Evolutionary conservation across 352 stramenopile genomes (phyloP).

Genomic region (Pythium periplocum): DNA sequence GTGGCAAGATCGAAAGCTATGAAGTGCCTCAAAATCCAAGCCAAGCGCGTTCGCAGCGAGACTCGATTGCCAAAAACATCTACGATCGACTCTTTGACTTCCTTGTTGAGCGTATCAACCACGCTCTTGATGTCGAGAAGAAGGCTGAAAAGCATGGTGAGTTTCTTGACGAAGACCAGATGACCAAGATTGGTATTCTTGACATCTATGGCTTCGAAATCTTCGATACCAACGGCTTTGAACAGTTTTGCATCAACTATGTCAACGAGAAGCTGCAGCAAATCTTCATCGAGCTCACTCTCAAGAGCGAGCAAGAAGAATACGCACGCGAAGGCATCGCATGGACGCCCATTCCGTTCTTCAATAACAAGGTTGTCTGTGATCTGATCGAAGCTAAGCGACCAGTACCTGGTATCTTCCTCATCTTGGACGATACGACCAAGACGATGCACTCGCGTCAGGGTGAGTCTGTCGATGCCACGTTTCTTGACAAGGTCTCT

Average conservation of each 20-base stretch:
- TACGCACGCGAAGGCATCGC: slow-evolving; percentile 94
- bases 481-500: slow-evolving; percentile 78
- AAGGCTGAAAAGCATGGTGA: slow-evolving; percentile 77
- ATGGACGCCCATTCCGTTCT: slow-evolving; percentile 89
- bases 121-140: slow-evolving; percentile 79
- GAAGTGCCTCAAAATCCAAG: slow-evolving; percentile 81
- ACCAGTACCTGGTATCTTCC: slow-evolving; percentile 71
- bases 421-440: slow-evolving; percentile 81
- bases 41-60: slow-evolving; percentile 88
- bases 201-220: slow-evolving; percentile 98
- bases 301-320: slow-evolving; percentile 91
- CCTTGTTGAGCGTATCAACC: slow-evolving; percentile 91
- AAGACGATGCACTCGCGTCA: slow-evolving; percentile 86
- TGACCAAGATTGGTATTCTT: slow-evolving; percentile 89
- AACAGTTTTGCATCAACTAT: slow-evolving; percentile 96
- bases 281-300: slow-evolving; percentile 89
- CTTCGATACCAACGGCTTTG: slow-evolving; percentile 93
- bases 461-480: slow-evolving; percentile 71
- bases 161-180: slow-evolving; percentile 62
- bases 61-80: slow-evolving; percentile 95
- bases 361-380: slow-evolving; percentile 91
- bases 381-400: slow-evolving; percentile 79
- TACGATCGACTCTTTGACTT: slow-evolving; percentile 97
- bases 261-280: slow-evolving; percentile 94
- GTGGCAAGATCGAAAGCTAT: slow-evolving; percentile 79